Evolutionary conservation across 345 rosid species (phyloP), one percentile per base, ranked within the genome.

Genomic region (Limnanthes douglasii): DNA sequence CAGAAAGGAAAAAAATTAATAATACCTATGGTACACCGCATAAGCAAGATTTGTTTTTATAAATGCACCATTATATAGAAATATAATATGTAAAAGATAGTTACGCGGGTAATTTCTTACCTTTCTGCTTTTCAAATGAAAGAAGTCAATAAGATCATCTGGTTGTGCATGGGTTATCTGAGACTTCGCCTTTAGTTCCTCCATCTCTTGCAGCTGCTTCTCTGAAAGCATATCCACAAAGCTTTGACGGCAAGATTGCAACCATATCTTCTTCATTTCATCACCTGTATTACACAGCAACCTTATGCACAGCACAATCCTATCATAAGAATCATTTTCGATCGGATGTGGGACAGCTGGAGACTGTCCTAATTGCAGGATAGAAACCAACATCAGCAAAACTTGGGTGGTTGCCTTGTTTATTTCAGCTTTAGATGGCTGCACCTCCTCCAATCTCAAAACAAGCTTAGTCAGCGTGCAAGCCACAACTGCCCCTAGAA

Each of bases 121-220:
- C 94, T 78, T 90, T 62, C 95, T 65, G 63, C 98, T 84, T 78
- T 90, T 90, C 39, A 90, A 65, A 66, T 90, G 98, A 60, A 76
- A 90, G 82, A 90, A 84, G 59, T 84, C 86, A 34, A 90, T 84
- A 43, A 90, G 94, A 45, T 90, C 98, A 70, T 84, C 98, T 13
- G 98, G 98, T 26, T 90, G 98, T 37, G 94, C 86, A 65, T 84
- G 66, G 51, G 92, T 68, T 53, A 82, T 66, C 64, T 69, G 94
- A 29, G 94, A 92, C 65, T 84, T 90, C 39, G 95, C 98, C 64
- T 84, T 90, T 29, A 70, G 51, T 57, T 90, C 98, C 65, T 74
- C 86, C 3, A 69, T 61, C 62, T 90, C 95, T 46, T 59, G 77
- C 48, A 74, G 49, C 57, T 80, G 95, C 56, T 90, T 90, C 30